These are phyloP conservation scores for Penicillium silybi DNA, from an alignment of 495 filamentous ascomycete species.

Conservation along the genomic window DNA sequence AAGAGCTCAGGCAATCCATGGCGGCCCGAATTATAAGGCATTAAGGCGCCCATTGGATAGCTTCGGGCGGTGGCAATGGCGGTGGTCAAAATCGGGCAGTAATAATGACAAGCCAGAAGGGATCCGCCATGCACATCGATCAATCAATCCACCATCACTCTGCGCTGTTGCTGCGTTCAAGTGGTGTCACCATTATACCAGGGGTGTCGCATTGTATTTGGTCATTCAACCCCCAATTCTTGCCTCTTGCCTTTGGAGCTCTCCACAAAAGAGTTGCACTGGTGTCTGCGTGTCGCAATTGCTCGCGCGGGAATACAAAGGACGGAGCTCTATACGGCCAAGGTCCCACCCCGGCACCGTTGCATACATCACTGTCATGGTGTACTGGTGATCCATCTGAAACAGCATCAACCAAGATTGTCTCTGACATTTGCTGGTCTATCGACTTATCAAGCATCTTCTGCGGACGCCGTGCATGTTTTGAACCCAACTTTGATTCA, in stretches of 20 bases:
- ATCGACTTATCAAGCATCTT: background rate
- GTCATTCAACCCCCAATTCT: background rate
- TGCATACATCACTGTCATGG: background rate
- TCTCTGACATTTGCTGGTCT: background rate
- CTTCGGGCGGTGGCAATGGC: too few species aligned
- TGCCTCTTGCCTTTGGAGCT: background rate
- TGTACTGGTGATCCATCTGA: background rate
- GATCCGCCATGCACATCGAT: constrained; percentile 26
- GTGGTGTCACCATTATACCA: background rate
- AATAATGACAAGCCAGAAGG: constrained; percentile 19
- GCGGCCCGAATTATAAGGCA: background rate
- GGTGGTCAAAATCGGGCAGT: too few species aligned
- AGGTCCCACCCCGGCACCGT: background rate
- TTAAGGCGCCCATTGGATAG: background rate
- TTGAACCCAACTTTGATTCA: background rate
- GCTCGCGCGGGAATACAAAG: constrained; percentile 7
- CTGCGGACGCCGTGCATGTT: background rate
- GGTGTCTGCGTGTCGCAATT: background rate
- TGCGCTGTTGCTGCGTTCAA: background rate
- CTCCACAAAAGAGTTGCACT: background rate
- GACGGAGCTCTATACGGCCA: constrained; percentile 8
- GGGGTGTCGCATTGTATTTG: background rate
- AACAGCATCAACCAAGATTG: background rate
- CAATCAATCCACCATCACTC: constrained; percentile 15
- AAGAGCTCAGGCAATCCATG: too few species aligned